Evolutionary conservation across 1,284 basidiomycete genomes (phyloP), one percentile per base, ranked within the genome.

Genomic region (Albatrellus sp.): DNA sequence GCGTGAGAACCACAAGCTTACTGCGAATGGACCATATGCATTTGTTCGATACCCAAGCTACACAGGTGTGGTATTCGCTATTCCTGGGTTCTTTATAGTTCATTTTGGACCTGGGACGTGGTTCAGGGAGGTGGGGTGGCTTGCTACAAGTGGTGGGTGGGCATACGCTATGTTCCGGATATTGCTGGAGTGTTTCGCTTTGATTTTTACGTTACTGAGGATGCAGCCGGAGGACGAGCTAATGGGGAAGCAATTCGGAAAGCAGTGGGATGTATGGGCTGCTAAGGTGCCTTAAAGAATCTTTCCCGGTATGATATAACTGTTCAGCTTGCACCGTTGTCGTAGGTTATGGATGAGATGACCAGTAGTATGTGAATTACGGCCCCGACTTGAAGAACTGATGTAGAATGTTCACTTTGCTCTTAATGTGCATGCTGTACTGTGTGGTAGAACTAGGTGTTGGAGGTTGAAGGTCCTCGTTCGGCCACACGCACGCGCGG

Each of bases 81-180:
- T 72, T 43, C 60, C 64, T 12, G 76, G 75, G 0, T 55, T 75
- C 17, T 62, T 70, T 0, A 57, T 75, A 46, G 64, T 70, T 5
- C 73, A 77, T 46, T 59, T 78, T 38, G 73, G 73, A 1, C 50
- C 60, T 1, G 76, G 76, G 12, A 69, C 72, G 47, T 75, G 75
- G 71, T 54, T 71, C 46, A 67, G 66, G 1, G 70, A 73, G 49
- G 76, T 69, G 47, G 72, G 69, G 0, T 53, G 60, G 1, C 53
- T 71, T 13, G 42, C 60, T 9, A 43, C 56, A 37, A 47, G 56
- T 14, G 50, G 55, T 37, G 48, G 54, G 42, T 42, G 59, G 50
- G 50, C 58, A 29, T 41, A 60, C 19, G 51, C 64, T 0, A 57
- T 74, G 8, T n/a, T 39, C 17, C 73, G 69, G 63, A 63, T 59